Evolutionary conservation across 1,139 yeast genomes (phyloP).

Genomic region (Yamadazyma pseudoaaseri): DNA sequence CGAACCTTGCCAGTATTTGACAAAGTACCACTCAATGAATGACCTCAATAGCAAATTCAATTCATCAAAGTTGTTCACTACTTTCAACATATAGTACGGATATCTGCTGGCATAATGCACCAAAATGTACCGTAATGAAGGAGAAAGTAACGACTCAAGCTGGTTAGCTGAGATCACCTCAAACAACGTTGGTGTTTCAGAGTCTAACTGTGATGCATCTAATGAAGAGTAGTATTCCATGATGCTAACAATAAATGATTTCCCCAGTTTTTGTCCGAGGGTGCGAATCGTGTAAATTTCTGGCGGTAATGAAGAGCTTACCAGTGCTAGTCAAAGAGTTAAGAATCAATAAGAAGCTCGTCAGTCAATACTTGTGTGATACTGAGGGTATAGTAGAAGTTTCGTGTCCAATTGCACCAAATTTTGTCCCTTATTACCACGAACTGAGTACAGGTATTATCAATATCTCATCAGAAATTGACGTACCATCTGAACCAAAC

Average conservation of each 20-base stretch:
- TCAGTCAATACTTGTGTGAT: background rate
- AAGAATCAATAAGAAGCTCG: background rate
- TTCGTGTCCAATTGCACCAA: background rate
- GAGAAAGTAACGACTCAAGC: constrained; percentile 73
- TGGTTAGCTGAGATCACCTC: constrained; percentile 82
- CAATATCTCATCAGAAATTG: too few species aligned
- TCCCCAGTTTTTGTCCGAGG: constrained; percentile 5
- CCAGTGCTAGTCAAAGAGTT: background rate
- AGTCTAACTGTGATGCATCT: constrained; percentile 72
- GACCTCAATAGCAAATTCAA: constrained; percentile 62
- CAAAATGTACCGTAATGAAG: constrained; percentile 76
- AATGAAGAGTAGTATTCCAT: constrained; percentile 86
- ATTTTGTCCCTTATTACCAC: too few species aligned
- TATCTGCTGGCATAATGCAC: constrained; percentile 79
- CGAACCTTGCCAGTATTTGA: constrained; percentile 76
- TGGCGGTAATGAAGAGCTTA: background rate
- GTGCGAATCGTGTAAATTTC: too few species aligned
- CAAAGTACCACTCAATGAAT: constrained; percentile 69
- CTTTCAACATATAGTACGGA: constrained; percentile 64
- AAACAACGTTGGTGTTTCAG: constrained; percentile 76
- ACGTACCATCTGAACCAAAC: too few species aligned
- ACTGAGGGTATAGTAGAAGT: constrained; percentile 1
- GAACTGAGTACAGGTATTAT: too few species aligned
- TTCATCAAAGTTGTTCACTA: constrained; percentile 77
- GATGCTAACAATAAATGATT: background rate